Evolutionary conservation across 768 basidiomycete species (phyloP).

Genomic region (Exidia glandulosa): DNA sequence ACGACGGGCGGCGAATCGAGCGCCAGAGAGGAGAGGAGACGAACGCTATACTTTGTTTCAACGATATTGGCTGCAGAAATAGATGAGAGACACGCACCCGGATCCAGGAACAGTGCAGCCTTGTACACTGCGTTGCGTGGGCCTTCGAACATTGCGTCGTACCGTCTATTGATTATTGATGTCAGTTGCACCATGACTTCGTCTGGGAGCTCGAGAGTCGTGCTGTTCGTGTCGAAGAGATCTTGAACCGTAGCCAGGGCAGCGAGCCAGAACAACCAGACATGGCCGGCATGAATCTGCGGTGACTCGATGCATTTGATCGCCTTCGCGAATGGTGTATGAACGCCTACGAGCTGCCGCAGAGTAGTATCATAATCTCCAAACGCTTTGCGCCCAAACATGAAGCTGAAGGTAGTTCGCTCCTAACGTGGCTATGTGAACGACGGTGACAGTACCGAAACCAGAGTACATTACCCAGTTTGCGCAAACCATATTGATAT

Average conservation of each 20-base stretch:
- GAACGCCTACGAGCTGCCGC: background rate
- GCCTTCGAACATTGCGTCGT: background rate
- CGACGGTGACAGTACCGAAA: too few species aligned
- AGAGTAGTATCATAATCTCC: background rate
- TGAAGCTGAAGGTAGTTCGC: background rate
- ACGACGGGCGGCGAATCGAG: too few species aligned
- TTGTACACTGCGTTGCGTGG: background rate
- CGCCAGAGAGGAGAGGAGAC: background rate
- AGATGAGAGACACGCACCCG: background rate
- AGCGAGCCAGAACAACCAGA: constrained; percentile 27
- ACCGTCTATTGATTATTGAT: background rate
- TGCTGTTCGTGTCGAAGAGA: background rate
- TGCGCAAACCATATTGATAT: too few species aligned
- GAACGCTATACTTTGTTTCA: background rate
- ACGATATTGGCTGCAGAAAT: background rate
- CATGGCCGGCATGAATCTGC: constrained; percentile 17
- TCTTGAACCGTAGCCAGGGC: constrained; percentile 14
- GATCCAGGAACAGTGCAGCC: background rate
- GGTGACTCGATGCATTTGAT: constrained; percentile 24
- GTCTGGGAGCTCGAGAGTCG: background rate
- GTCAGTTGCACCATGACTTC: background rate
- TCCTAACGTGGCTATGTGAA: background rate
- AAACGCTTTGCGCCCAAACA: background rate
- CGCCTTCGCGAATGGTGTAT: constrained; percentile 16
- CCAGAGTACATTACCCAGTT: too few species aligned